Evolutionary conservation across 2,329 filamentous ascomycete genomes (phyloP).

Genomic region (Pseudogymnoascus sp.): DNA sequence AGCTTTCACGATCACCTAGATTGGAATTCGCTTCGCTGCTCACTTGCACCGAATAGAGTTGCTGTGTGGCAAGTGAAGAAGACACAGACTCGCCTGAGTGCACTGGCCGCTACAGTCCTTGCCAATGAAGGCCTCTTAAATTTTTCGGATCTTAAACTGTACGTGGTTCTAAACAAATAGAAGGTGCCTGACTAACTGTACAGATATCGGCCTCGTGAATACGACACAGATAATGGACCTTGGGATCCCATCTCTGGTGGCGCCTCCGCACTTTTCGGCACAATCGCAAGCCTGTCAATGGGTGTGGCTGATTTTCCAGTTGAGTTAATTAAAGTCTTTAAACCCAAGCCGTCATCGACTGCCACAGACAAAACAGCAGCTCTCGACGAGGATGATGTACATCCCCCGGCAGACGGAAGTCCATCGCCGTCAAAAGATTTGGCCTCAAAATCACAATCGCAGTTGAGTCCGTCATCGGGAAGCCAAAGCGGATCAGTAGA

Average conservation of each 20-base stretch:
- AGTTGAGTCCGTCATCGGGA: constrained; percentile 12
- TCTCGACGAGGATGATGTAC: background rate
- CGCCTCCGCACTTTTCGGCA: constrained; percentile 71
- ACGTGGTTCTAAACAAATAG: constrained; percentile 28
- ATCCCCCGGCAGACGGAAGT: background rate
- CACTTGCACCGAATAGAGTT: constrained; percentile 56
- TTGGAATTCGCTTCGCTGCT: constrained; percentile 60
- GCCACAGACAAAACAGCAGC: background rate
- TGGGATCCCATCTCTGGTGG: constrained; percentile 73
- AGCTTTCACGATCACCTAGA: constrained; percentile 67
- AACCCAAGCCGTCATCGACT: background rate
- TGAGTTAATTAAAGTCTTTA: constrained; percentile 43
- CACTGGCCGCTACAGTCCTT: constrained; percentile 64
- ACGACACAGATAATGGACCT: constrained; percentile 71
- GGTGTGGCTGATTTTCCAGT: constrained; percentile 68
- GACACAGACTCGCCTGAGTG: constrained; percentile 60
- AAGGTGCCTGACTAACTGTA: constrained; percentile 27
- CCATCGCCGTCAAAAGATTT: constrained; percentile 9
- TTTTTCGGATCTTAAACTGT: constrained; percentile 68
- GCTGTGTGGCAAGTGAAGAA: constrained; percentile 71
- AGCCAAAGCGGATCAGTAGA: constrained; percentile 14
- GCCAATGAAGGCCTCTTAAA: constrained; percentile 57
- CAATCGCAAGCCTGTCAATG: constrained; percentile 74
- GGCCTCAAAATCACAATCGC: constrained; percentile 14
- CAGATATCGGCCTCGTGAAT: constrained; percentile 53